Evolutionary conservation across 306 rosid species (phyloP), one percentile per base, ranked within the genome.

Genomic region (Adenanthera pavonina): DNA sequence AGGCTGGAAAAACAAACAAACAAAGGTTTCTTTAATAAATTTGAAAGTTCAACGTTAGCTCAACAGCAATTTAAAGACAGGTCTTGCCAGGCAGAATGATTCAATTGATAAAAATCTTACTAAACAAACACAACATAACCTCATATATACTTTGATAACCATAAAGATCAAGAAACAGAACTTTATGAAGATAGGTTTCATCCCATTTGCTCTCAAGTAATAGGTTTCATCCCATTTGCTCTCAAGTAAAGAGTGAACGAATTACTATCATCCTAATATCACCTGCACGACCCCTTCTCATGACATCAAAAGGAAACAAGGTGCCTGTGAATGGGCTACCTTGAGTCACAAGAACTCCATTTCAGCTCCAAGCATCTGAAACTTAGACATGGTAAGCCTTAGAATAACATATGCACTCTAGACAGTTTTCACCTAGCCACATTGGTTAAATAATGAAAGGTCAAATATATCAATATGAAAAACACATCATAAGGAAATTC

Each of bases 341-440:
- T 87, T 88, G 91, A 82, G 87, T 87, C 94, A 86, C 82, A 90
- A 87, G 94, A 91, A 92, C 91, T 82, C 88, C 97, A 64, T 80
- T 81, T 76, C 87, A 84, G 92, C 98, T 94, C 93, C 94, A 60
- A 90, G 91, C 89, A 94, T 94, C 97, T 94, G 98, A 94, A 94
- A 94, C 98, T 94, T 92, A 94, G 98, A 94, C 98, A 94, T 87
- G 83, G 80, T 88, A 92, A 92, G 91, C 98, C 98, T 94, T 92
- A 94, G 98, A 92, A 90, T 82, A 90, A 88, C 88, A 94, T 85
- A 89, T 89, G 97, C 88, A 90, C 92, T 88, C 91, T 87, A 89
- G 88, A 84, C 92, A 87, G 82, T 90, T 92, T 88, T 78, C 97
- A 89, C 89, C 91, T 87, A 88, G 85, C 88, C 88, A 89, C 91